Conservation (phyloP, 352 stramenopile species). For the Globisporangium sylvaticum region DNA sequence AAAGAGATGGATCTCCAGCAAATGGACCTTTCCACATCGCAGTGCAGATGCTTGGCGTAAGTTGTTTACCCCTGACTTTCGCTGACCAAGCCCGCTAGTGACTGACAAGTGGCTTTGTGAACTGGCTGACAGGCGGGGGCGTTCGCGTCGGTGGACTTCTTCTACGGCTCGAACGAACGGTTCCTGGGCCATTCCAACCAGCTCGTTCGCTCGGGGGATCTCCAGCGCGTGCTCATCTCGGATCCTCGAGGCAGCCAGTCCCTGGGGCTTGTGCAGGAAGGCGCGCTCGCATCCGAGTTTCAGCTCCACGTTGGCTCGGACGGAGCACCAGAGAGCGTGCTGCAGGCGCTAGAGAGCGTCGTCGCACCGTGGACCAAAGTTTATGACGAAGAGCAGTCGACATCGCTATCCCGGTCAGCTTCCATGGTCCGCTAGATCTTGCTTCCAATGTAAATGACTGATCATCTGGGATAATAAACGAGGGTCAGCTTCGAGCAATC, state of each 20-base stretch:
- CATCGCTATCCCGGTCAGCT: neutral
- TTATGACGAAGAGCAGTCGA: neutral
- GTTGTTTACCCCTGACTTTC: neutral
- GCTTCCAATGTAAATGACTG: neutral
- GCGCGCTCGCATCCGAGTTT: slow-evolving; percentile 16
- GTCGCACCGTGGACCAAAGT: slow-evolving; percentile 13
- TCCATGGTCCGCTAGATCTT: neutral
- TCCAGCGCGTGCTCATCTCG: slow-evolving; percentile 26
- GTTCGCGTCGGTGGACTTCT: slow-evolving; percentile 22
- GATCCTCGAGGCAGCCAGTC: slow-evolving; percentile 23
- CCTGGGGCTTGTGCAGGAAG: slow-evolving; percentile 29
- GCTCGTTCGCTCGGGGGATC: slow-evolving; percentile 18
- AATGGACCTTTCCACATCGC: slow-evolving; percentile 21
- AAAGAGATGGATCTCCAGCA: slow-evolving; percentile 1
- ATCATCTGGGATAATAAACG: neutral
- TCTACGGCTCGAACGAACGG: slow-evolving; percentile 11
- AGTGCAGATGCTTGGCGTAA: slow-evolving; percentile 38
- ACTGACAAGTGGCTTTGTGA: neutral
- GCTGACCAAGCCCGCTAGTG: neutral
- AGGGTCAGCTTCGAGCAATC: neutral
- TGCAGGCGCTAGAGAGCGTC: slow-evolving; percentile 21
- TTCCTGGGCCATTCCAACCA: slow-evolving; percentile 14
- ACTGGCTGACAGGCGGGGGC: slow-evolving; percentile 14
- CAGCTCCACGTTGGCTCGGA: slow-evolving; percentile 42
- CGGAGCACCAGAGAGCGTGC: slow-evolving; percentile 19